Base-by-base conservation (phyloP, 2,329 filamentous ascomycete genomes). In the Daldinia eschscholtzii region DNA sequence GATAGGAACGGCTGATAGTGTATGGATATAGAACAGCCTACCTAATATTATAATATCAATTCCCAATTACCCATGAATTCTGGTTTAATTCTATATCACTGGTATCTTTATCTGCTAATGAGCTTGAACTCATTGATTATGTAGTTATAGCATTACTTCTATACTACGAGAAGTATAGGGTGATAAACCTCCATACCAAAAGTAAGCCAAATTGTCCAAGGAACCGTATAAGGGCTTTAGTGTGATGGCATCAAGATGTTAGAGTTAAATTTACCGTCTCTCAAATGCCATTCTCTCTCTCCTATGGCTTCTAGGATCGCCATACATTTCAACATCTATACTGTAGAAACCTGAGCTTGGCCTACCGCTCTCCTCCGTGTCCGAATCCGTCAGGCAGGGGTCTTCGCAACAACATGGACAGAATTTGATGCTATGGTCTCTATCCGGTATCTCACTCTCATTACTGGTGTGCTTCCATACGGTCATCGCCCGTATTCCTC, bases 401-500 rank as follows among this genome's bases (percentile, higher is more conserved):
- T 55, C 37, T 9, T 55, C 28, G 35, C 37, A 64, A 39, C 48
- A 23, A 23, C 20, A 23, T 23, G 20, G 20, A 23, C 20, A 23
- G 20, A 23, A 23, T 23, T 23, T 23, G 20, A 23, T 23, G 20
- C 20, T 23, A 23, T 23, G 20, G 20, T 23, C 20, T 23, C 20
- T 23, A 23, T 23, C 20, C 20, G 20, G 20, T 35, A 28, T n/a
- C 6, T 56, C 52, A 9, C 52, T 39, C 42, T 46, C 39, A 2
- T 35, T 23, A 13, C 37, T 39, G 10, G 37, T n/a, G 10, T n/a
- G 37, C 12, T 39, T 12, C 6, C 37, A 39, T 39, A 39, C 15
- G 5, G 44, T 70, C 61, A 67, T 73, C 57, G 18, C 75, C 39
- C 48, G 55, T 26, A 67, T 52, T n/a, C 56, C 42, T n/a, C 61